These are phyloP conservation scores for Colletotrichum truncatum DNA, from an alignment of 2,329 filamentous ascomycete genomes.

Conservation along the genomic window DNA sequence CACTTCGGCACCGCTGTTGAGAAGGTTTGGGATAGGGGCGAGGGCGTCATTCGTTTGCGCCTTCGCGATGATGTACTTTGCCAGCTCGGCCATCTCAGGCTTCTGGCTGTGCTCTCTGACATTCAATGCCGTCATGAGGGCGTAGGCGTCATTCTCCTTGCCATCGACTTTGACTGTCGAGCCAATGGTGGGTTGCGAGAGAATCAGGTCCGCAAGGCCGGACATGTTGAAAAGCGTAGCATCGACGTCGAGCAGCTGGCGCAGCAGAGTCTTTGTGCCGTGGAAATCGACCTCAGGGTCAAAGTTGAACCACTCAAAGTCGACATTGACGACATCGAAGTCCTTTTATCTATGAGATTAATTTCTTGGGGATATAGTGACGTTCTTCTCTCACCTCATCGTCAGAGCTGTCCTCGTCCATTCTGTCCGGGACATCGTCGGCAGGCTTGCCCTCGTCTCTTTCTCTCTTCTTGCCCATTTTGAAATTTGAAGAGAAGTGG, in stretches of 20 bases:
- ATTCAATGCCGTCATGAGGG: constrained; percentile 90
- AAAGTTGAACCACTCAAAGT: constrained; percentile 99
- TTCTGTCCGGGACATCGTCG: constrained; percentile 53
- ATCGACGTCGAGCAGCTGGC: constrained; percentile 93
- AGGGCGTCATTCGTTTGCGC: constrained; percentile 64
- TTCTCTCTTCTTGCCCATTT: constrained; percentile 61
- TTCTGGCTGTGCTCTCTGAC: constrained; percentile 81
- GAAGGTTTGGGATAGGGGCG: constrained; percentile 62
- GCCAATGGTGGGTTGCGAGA: constrained; percentile 87
- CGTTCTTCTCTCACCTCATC: constrained; percentile 56
- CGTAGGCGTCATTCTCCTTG: constrained; percentile 91
- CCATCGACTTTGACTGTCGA: constrained; percentile 98
- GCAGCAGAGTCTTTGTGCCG: constrained; percentile 87
- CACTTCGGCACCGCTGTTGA: constrained; percentile 67
- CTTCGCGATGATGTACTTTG: constrained; percentile 73
- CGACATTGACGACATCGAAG: constrained; percentile 90
- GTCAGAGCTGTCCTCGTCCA: constrained; percentile 62
- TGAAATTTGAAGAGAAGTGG: constrained; percentile 12
- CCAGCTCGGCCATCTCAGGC: constrained; percentile 75
- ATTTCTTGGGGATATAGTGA: constrained; percentile 16
- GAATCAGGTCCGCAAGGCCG: constrained; percentile 83
- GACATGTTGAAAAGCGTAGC: constrained; percentile 87
- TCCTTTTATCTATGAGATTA: constrained; percentile 65
- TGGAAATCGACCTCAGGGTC: constrained; percentile 92
- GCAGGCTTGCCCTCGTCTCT: constrained; percentile 56